Percentiles rank a stretch among this genome's conserved stretches.
phyloP scores from a whole-genome alignment of 2,329 filamentous ascomycete genomes.

The Ophiostoma himal-ulmi region DNA sequence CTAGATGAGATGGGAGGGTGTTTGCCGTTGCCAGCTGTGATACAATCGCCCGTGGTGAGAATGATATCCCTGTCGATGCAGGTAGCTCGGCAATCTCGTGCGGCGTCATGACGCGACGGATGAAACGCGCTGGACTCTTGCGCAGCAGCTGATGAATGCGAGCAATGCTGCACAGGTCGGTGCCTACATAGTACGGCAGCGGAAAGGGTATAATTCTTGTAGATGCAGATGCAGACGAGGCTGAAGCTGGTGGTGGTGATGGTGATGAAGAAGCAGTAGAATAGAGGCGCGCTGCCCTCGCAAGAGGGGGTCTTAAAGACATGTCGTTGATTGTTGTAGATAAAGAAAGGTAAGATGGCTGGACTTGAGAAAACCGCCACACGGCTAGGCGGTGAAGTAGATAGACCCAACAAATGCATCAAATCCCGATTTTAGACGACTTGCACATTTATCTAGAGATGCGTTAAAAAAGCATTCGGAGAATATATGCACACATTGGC shows the following conservation, averaged over 20 bases:
- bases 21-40: conserved; percentile 16
- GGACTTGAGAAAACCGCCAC: neutral
- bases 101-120: conserved; percentile 43
- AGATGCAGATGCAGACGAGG: neutral
- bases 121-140: conserved; percentile 38
- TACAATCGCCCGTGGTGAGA: conserved; percentile 9
- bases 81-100: conserved; percentile 33
- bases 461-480: neutral
- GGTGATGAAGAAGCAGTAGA: neutral
- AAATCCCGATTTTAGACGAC: neutral
- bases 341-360: neutral
- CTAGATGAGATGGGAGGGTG: neutral
- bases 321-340: neutral
- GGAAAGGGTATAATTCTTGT: neutral
- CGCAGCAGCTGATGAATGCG: conserved; percentile 57
- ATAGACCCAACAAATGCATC: neutral
- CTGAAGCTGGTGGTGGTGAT: no score
- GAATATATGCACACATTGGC: neutral
- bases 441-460: neutral
- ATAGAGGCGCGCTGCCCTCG: neutral
- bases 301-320: neutral
- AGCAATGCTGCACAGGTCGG: conserved; percentile 66
- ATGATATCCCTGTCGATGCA: neutral
- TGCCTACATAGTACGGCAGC: conserved; percentile 58
- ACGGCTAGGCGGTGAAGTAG: neutral